Percentiles rank a stretch among this genome's conserved stretches.
These are phyloP conservation scores for Penicillium sumatraense DNA, from an alignment of 2,329 filamentous ascomycete genomes.

Conservation along the genomic window DNA sequence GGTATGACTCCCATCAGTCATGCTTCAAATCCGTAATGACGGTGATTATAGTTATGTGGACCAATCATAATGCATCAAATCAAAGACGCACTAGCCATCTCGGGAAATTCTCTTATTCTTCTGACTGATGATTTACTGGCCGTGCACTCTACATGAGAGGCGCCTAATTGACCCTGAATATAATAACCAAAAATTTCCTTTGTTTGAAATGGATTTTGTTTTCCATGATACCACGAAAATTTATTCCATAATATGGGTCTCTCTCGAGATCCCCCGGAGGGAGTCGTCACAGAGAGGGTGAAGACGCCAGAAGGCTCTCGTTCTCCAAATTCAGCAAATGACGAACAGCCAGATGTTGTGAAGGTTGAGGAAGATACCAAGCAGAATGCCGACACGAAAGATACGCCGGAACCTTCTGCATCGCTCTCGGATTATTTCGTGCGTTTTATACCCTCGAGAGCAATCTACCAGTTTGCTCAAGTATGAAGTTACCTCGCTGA, in stretches of 20 bases:
- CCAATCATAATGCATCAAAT: not conserved
- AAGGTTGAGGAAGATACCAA: not conserved
- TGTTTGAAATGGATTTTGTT: not conserved
- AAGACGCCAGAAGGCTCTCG: not conserved
- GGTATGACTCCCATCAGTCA: not conserved
- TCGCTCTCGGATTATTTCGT: slow-evolving; percentile 22
- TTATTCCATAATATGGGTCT: not conserved
- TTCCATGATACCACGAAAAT: not conserved
- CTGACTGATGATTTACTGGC: not conserved
- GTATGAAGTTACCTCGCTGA: not conserved
- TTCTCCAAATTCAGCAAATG: not conserved
- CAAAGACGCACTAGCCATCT: not conserved
- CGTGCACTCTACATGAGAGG: not conserved
- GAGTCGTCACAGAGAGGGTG: not conserved
- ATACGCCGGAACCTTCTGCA: slow-evolving; percentile 5
- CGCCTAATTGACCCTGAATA: not conserved
- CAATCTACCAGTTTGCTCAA: too few species aligned
- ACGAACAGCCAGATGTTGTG: not conserved
- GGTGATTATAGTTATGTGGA: not conserved
- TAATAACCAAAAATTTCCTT: not conserved
- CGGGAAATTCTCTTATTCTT: not conserved
- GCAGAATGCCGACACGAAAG: not conserved
- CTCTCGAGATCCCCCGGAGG: not conserved
- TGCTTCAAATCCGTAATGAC: not conserved
- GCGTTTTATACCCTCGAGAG: not conserved